Percentiles rank a stretch among this genome's conserved stretches.
Evolutionary conservation across 2,329 filamentous ascomycete genomes (phyloP).

Genomic region (Fusarium transvaalense): DNA sequence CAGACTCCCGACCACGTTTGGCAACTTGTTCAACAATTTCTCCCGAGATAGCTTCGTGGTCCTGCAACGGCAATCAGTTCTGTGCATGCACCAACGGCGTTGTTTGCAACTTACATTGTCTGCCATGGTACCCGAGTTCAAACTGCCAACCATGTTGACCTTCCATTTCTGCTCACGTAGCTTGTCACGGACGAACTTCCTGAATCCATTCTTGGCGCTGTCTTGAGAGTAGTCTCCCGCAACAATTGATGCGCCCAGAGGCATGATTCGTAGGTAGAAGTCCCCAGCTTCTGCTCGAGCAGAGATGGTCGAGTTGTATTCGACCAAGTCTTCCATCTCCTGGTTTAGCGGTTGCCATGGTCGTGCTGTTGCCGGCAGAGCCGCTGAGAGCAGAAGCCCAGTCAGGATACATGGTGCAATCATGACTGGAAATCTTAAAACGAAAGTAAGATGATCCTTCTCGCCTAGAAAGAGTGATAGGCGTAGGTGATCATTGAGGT

Average conservation of each 20-base stretch:
- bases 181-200: conserved; percentile 6
- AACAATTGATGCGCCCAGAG: conserved; percentile 1
- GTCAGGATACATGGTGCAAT: neutral
- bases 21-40: neutral
- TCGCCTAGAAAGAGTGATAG: neutral
- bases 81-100: accelerated
- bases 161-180: conserved; percentile 4
- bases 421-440: neutral
- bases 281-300: neutral
- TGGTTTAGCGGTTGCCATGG: neutral
- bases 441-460: neutral
- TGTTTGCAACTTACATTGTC: neutral
- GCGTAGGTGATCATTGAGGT: neutral
- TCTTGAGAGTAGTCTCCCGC: neutral
- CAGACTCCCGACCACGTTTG: conserved; percentile 1
- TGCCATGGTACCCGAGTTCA: neutral
- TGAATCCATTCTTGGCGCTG: neutral
- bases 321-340: neutral
- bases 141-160: conserved; percentile 5
- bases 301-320: neutral
- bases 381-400: neutral
- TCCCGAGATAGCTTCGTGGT: conserved; percentile 6
- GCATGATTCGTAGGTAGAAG: conserved; percentile 5
- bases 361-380: neutral
- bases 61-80: neutral